These are phyloP conservation scores for Viola odorata DNA, from an alignment of 345 rosid species.

Conservation along the genomic window DNA sequence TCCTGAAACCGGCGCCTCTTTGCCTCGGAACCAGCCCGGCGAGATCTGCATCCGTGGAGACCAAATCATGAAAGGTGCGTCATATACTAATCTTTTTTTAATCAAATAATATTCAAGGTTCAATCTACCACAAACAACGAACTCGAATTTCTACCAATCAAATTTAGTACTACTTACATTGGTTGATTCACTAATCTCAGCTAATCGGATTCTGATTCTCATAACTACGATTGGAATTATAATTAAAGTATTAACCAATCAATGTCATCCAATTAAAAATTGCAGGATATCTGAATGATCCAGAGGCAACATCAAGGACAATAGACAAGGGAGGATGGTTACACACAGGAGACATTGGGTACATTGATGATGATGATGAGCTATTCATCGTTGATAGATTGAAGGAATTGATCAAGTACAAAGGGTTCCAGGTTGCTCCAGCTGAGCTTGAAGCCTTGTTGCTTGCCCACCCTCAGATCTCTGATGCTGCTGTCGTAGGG, in stretches of 20 bases:
- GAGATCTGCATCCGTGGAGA: slow-evolving; percentile 77
- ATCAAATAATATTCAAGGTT: background rate
- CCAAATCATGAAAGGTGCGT: slow-evolving; percentile 85
- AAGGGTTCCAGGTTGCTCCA: slow-evolving; percentile 32
- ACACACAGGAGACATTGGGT: slow-evolving; percentile 28
- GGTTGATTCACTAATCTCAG: background rate
- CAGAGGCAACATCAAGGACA: slow-evolving; percentile 48
- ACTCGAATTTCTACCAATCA: too few relatives aligned
- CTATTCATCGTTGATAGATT: slow-evolving; percentile 31
- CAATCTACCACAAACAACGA: too few relatives aligned
- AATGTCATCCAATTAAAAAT: slow-evolving; percentile 2
- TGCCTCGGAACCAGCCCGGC: slow-evolving; percentile 59
- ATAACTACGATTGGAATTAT: background rate
- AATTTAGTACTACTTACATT: background rate
- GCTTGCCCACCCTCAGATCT: slow-evolving; percentile 14
- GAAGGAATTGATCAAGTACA: slow-evolving; percentile 30
- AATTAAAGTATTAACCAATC: background rate
- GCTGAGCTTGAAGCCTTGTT: slow-evolving; percentile 27
- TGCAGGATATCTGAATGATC: slow-evolving; percentile 56
- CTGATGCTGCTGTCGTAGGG: slow-evolving; percentile 31
- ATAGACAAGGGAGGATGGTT: slow-evolving; percentile 48
- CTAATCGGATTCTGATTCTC: background rate
- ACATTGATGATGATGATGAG: slow-evolving; percentile 25
- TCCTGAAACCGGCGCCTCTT: slow-evolving; percentile 50
- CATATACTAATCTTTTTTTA: background rate